These are phyloP conservation scores for Huntiella savannae DNA, from an alignment of 2,329 filamentous ascomycete species.

Conservation along the genomic window DNA sequence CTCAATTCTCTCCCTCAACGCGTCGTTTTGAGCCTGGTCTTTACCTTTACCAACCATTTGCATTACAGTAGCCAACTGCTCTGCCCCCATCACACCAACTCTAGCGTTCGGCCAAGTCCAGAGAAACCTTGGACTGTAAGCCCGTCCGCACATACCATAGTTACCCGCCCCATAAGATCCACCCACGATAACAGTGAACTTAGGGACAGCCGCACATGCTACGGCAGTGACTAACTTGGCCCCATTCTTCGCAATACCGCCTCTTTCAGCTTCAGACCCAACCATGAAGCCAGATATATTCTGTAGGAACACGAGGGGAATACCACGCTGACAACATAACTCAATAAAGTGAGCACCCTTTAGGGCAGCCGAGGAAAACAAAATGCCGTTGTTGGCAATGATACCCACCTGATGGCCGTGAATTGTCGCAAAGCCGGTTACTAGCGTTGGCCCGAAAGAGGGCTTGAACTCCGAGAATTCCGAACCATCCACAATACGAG, in stretches of 20 bases:
- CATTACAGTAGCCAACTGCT: conserved; percentile 87
- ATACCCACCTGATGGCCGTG: conserved; percentile 85
- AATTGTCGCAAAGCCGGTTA: conserved; percentile 80
- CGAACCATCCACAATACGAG: conserved; percentile 77
- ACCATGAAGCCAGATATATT: conserved; percentile 99
- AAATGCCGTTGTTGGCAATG: conserved; percentile 86
- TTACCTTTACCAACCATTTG: conserved; percentile 62
- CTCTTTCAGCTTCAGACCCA: conserved; percentile 73
- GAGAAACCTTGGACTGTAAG: conserved; percentile 76
- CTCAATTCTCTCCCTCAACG: conserved; percentile 72
- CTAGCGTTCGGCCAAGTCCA: conserved; percentile 98
- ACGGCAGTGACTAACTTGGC: conserved; percentile 94
- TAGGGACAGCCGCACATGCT: conserved; percentile 82
- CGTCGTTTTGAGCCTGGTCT: conserved; percentile 59
- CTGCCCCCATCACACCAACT: conserved; percentile 87
- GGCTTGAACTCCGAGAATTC: conserved; percentile 90
- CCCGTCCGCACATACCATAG: conserved; percentile 94
- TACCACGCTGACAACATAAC: conserved; percentile 72
- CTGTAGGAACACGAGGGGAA: conserved; percentile 83
- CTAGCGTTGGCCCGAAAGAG: conserved; percentile 70
- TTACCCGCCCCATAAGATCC: conserved; percentile 87
- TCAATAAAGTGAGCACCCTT: conserved; percentile 97
- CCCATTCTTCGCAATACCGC: conserved; percentile 93
- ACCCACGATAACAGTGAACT: conserved; percentile 93
- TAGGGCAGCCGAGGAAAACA: conserved; percentile 73